Evolutionary conservation across 2,329 filamentous ascomycete genomes (phyloP), one percentile per base, ranked within the genome.

Genomic region (Lizonia empirigonia): DNA sequence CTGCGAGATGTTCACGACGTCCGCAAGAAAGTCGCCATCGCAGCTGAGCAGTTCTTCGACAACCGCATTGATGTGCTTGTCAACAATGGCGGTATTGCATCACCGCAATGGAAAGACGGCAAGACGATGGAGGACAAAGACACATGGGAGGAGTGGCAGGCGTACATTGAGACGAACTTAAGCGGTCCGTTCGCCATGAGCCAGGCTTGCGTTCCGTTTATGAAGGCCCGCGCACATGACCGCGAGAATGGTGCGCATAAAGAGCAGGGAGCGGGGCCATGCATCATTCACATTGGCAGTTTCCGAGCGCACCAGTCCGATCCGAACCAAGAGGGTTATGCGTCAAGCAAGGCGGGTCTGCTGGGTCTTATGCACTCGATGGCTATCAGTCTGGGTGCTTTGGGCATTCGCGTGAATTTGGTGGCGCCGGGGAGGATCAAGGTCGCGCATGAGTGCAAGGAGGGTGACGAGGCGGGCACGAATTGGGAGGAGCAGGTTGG

Each of bases 281-380:
- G 76, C 48, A 78, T 80, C 56, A 72, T 79, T 33, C 74, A 77
- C 57, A 73, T 80, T 50, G 74, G 74, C 20, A 77, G 74, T 22
- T 79, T 79, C 66, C 74, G 78, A 9, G 76, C 77, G 13, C 66
- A 76, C 29, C 74, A 76, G 53, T 74, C 69, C 23, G 77, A 80
- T 56, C 72, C 75, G 4, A 78, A 80, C 58, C 77, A 78, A 56
- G 77, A 80, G 55, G 77, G 77, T 2, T 80, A 81, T 60, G 79
- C 78, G 15, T 72, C 79, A 0, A 80, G 76, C 9, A 83, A 82
- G 65, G 77, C 79, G 3, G 80, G 79, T 0, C 65, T 82, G 39
- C 62, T 82, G 9, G 80, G 80, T 0, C 56, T 82, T 50, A 79
- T 77, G 64, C 79, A 81, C 55, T 75, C 75, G 22, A 76, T 82